phyloP scores from a whole-genome alignment of 768 basidiomycete species.

The Grammothele lineata region DNA sequence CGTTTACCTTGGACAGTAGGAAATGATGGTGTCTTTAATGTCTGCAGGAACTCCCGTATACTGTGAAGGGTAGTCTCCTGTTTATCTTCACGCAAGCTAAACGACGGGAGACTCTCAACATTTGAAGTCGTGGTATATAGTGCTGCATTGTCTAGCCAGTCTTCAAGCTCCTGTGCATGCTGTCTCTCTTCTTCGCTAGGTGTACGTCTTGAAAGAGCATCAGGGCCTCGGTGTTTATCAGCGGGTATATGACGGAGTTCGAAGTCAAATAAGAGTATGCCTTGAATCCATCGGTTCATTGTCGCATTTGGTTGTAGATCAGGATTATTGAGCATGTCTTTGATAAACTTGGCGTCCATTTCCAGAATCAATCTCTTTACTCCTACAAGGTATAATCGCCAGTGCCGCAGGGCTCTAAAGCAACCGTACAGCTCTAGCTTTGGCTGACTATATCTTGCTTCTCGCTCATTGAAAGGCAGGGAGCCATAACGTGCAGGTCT shows the following conservation, averaged over 20 bases:
- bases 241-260: slow-evolving; percentile 33
- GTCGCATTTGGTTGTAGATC: slow-evolving; percentile 33
- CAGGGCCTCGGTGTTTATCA: slow-evolving; percentile 19
- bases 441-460: slow-evolving; percentile 16
- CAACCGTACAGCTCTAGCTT: slow-evolving; percentile 26
- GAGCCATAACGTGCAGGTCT: slow-evolving; percentile 31
- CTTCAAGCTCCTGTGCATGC: no score
- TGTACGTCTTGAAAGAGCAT: slow-evolving; percentile 29
- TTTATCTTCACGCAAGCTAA: no score
- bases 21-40: no score
- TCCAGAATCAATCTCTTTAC: slow-evolving; percentile 29
- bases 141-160: no score
- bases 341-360: slow-evolving; percentile 34
- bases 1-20: no score
- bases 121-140: no score
- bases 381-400: slow-evolving; percentile 2
- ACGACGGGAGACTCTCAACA: no score
- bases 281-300: slow-evolving; percentile 39
- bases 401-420: slow-evolving; percentile 4
- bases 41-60: no score
- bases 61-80: no score
- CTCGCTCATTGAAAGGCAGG: slow-evolving; percentile 30
- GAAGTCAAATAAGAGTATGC: slow-evolving; percentile 34
- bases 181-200: no score
- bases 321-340: slow-evolving; percentile 35